A percentile compares a stretch with the other conserved stretches of the same genome.
Evolutionary conservation across 495 filamentous ascomycete species (phyloP).

Genomic region (Evansstolkia leycettana): DNA sequence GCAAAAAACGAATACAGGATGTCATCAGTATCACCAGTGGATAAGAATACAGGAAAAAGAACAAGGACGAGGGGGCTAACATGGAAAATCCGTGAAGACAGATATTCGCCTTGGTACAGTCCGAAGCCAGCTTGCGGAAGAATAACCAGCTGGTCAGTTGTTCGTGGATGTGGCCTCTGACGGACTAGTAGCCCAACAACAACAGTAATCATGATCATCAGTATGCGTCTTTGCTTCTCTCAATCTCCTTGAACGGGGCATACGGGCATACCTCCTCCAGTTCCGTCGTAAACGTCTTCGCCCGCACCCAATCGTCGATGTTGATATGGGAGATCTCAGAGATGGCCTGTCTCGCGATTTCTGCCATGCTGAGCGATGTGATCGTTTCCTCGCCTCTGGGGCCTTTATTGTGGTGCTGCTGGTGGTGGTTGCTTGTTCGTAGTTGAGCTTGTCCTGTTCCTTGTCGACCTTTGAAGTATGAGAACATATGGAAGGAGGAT

Average conservation of each 20-base stretch:
- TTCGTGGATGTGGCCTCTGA: slow-evolving; percentile 10
- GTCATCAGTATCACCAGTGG: background rate
- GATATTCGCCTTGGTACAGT: slow-evolving; percentile 6
- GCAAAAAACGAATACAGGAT: background rate
- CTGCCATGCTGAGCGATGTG: background rate
- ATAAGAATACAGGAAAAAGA: no score
- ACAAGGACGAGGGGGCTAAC: background rate
- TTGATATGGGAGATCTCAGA: slow-evolving; percentile 2
- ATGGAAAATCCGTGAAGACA: slow-evolving; percentile 7
- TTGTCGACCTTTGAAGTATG: no score
- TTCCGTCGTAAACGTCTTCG: slow-evolving; percentile 3
- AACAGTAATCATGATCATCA: background rate
- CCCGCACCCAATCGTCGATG: slow-evolving; percentile 1
- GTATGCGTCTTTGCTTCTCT: background rate
- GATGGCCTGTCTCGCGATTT: background rate
- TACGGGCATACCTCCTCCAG: slow-evolving; percentile 2
- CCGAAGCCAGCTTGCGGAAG: slow-evolving; percentile 8
- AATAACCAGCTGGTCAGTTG: slow-evolving; percentile 8
- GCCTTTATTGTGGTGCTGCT: no score
- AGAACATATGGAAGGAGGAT: background rate
- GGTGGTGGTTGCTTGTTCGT: background rate
- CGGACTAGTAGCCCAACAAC: slow-evolving; percentile 1
- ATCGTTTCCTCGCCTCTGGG: no score
- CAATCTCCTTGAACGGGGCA: background rate
- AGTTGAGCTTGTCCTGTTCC: no score